Base-by-base conservation (phyloP, 2,329 filamentous ascomycete species). In the Coniella lustricola region DNA sequence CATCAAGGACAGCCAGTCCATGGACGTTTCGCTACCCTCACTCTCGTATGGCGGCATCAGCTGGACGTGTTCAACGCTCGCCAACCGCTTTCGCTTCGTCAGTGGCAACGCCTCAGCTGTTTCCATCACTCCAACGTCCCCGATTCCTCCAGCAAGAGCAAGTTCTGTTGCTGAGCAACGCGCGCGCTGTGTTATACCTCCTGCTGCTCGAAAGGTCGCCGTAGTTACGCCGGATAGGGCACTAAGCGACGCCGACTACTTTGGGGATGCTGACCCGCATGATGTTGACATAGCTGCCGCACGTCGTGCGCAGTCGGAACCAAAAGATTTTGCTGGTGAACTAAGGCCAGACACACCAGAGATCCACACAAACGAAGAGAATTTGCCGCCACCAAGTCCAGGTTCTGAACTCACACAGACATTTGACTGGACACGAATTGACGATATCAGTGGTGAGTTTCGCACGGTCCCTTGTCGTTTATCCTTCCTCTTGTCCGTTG, bases 351-450 rank as follows among this genome's bases (percentile, higher is more conserved):
- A 60, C 13, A 56, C 55, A 4, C 53, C 56, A 8, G 35, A 57
- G 18, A 49, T 45, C 7, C 42, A 51, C 21, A 41, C 40, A 5
- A 31, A 44, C 12, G 32, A 52, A 20, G 34, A 3, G 22, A 37
- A 36, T 9, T 14, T 31, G 8, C 37, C 45, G 5, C 25, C 33
- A 18, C n/a, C 39, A 10, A 14, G 29, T 29, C 7, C 17, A 2
- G 40, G 32, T 42, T 25, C 32, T 3, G 61, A 64, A 17, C 60
- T 64, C 14, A 51, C 62, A 20, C 62, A 59, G 56, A 70, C 76
- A 29, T 91, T 90, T 60, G 88, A 94, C 64, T 93, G 88, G 88
- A 93, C 87, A 3, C 76, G 81, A 46, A 72, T 91, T 42, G 79
- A 25, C 14, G 51, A 53, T 29, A 42, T 46, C 12, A 47, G 44